Percentiles rank a stretch among this genome's conserved stretches.
These are phyloP conservation scores for Rhazya stricta DNA, from an alignment of 257 asterid species.

Conservation along the genomic window DNA sequence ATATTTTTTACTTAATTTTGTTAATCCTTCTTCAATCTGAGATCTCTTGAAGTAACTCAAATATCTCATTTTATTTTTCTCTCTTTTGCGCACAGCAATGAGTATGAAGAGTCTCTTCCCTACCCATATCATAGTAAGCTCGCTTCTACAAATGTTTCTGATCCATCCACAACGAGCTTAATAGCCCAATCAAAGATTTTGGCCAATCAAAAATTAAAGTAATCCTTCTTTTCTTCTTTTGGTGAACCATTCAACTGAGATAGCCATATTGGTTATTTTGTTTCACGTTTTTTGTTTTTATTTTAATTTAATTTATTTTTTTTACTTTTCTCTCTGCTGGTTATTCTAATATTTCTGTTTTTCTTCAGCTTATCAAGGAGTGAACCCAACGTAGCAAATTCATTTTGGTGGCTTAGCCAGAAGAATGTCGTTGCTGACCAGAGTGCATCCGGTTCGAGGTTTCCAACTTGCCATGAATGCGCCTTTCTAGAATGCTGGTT, in stretches of 20 bases:
- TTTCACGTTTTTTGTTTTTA: too few species aligned
- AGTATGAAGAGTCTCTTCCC: slow-evolving; percentile 19
- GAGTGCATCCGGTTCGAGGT: slow-evolving; percentile 72
- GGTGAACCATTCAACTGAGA: not conserved
- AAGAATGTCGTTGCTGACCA: slow-evolving; percentile 67
- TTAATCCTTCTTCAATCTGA: not conserved
- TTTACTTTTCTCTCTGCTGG: slow-evolving; percentile 5
- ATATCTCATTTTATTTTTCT: slow-evolving; percentile 12
- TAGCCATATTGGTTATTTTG: not conserved
- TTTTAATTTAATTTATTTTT: not conserved
- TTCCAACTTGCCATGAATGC: not conserved
- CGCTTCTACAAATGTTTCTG: slow-evolving; percentile 21
- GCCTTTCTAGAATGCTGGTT: not conserved
- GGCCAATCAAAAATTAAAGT: slow-evolving; percentile 20
- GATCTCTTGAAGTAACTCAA: not conserved
- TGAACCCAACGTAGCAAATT: slow-evolving; percentile 62
- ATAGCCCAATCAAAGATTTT: slow-evolving; percentile 11
- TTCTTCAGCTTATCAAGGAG: slow-evolving; percentile 61
- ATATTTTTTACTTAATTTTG: not conserved
- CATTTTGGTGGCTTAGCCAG: slow-evolving; percentile 66
- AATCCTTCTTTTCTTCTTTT: not conserved
- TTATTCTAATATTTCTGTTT: slow-evolving; percentile 25
- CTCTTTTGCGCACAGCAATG: slow-evolving; percentile 18
- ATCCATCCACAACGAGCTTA: slow-evolving; percentile 22
- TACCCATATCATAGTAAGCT: slow-evolving; percentile 22